These are phyloP conservation scores for Vigna unguiculata DNA, from an alignment of 306 rosid species.

Conservation along the genomic window DNA sequence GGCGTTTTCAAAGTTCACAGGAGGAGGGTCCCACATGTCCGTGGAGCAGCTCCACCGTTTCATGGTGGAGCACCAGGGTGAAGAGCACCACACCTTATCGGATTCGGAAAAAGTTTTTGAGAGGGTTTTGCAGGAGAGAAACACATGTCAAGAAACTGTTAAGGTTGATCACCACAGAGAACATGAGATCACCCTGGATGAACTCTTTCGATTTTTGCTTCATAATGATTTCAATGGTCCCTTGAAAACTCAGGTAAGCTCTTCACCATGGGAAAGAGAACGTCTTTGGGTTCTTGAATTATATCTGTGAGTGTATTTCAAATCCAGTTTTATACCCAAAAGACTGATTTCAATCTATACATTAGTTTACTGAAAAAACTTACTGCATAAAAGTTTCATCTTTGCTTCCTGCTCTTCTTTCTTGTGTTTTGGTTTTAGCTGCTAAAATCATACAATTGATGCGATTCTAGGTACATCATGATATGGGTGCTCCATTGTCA, in stretches of 20 bases:
- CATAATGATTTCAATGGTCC: conserved; percentile 67
- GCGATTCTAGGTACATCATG: conserved; percentile 81
- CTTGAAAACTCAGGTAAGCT: conserved; percentile 62
- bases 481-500: conserved; percentile 87
- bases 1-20: conserved; percentile 58
- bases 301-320: not conserved
- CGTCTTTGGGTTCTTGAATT: conserved; percentile 1
- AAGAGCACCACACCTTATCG: conserved; percentile 46
- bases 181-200: conserved; percentile 54
- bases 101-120: conserved; percentile 56
- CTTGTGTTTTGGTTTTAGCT: not conserved
- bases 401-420: not conserved
- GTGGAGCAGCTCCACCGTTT: conserved; percentile 65
- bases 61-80: conserved; percentile 69
- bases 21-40: conserved; percentile 56
- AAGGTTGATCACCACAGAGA: conserved; percentile 4
- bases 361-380: too few relatives aligned
- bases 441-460: conserved; percentile 27
- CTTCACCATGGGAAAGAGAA: not conserved
- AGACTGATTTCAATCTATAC: too few relatives aligned
- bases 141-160: conserved; percentile 19
- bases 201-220: conserved; percentile 64
- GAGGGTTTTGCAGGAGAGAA: conserved; percentile 50
- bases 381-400: not conserved
- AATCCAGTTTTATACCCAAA: not conserved